A percentile compares a stretch with the other conserved stretches of the same genome.
Conservation (phyloP, 2,329 filamentous ascomycete species). For the Helicocarpus griseus region DNA sequence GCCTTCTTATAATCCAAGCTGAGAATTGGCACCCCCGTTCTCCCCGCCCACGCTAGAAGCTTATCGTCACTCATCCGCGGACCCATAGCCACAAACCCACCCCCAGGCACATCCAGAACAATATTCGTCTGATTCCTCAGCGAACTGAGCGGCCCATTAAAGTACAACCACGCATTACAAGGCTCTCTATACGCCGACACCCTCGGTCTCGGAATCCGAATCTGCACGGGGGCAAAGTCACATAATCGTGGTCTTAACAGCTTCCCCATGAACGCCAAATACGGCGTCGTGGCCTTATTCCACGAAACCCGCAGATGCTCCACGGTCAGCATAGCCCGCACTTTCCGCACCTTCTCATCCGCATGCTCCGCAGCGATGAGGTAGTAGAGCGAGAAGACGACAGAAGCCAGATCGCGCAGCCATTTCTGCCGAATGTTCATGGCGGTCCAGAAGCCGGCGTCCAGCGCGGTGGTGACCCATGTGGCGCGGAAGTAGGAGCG, state of each 20-base stretch:
- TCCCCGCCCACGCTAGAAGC: constrained; percentile 82
- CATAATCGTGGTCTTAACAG: constrained; percentile 71
- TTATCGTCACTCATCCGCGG: constrained; percentile 93
- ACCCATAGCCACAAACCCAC: constrained; percentile 93
- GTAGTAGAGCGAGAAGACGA: constrained; percentile 84
- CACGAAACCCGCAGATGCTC: constrained; percentile 87
- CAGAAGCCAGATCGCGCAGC: constrained; percentile 69
- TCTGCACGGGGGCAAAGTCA: constrained; percentile 67
- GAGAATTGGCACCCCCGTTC: constrained; percentile 76
- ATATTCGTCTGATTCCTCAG: constrained; percentile 67
- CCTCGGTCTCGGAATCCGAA: constrained; percentile 72
- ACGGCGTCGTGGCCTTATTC: constrained; percentile 90
- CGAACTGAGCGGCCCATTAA: constrained; percentile 73
- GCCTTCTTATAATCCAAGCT: constrained; percentile 88
- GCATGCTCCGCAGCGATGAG: constrained; percentile 86
- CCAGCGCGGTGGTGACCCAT: constrained; percentile 88
- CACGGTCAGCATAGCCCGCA: constrained; percentile 75
- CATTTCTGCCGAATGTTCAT: constrained; percentile 81
- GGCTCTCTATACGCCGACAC: constrained; percentile 76
- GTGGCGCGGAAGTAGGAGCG: constrained; percentile 89
- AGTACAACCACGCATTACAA: constrained; percentile 84
- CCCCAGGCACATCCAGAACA: constrained; percentile 82
- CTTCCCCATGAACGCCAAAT: constrained; percentile 61
- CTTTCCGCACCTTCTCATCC: constrained; percentile 91
- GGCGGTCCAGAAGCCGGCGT: constrained; percentile 96